These are phyloP conservation scores for Botrytis cinerea DNA, from an alignment of 2,329 filamentous ascomycete genomes.

Conservation along the genomic window DNA sequence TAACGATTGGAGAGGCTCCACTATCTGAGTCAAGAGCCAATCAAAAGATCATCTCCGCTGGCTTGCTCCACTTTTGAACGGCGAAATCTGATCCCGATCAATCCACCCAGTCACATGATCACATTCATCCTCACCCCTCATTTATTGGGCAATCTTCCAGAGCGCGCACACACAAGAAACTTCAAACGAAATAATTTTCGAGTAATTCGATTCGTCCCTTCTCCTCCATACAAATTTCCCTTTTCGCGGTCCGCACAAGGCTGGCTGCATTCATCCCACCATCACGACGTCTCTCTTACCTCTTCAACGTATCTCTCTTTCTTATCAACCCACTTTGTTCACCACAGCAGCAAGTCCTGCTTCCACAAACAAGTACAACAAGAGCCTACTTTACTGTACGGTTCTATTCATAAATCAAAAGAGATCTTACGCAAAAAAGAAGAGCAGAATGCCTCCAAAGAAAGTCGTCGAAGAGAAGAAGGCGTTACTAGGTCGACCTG, in stretches of 20 bases:
- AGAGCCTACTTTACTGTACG: constrained; percentile 43
- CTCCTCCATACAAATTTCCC: neutral
- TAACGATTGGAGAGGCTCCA: neutral
- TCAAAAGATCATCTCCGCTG: rapidly evolving
- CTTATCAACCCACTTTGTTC: constrained; percentile 55
- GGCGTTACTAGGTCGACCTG: constrained; percentile 90
- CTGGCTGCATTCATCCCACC: constrained; percentile 29
- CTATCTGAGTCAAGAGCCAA: neutral
- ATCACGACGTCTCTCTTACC: constrained; percentile 39
- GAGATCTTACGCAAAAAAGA: constrained; percentile 58
- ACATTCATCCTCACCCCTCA: neutral
- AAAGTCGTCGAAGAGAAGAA: constrained; percentile 91
- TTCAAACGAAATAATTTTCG: constrained; percentile 16
- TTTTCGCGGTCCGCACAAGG: constrained; percentile 31
- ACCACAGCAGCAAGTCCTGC: constrained; percentile 53
- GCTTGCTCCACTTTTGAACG: neutral
- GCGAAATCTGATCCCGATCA: neutral
- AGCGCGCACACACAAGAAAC: constrained; percentile 10
- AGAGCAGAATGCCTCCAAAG: constrained; percentile 80
- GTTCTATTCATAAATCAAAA: constrained; percentile 49
- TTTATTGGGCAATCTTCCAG: neutral
- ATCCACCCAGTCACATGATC: neutral
- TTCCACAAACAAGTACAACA: constrained; percentile 35
- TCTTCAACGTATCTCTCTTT: constrained; percentile 49
- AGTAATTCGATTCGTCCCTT: constrained; percentile 15